Evolutionary conservation across 768 basidiomycete species (phyloP), one percentile per base, ranked within the genome.

Genomic region (Hortiboletus campestris): DNA sequence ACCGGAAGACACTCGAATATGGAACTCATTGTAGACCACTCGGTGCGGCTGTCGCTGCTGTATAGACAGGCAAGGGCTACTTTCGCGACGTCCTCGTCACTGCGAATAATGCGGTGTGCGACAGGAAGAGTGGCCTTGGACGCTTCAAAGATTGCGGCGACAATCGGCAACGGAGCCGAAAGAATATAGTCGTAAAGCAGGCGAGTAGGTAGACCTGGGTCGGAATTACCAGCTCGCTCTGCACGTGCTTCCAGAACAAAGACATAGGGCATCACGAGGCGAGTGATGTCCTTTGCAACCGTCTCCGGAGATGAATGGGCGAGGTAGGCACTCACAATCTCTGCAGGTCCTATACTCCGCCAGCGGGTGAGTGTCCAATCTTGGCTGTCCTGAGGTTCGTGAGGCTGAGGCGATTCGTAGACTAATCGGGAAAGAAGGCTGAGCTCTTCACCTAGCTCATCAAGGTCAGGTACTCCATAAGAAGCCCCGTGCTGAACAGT

Each of bases 1-100:
- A 88, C 96, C 0, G 96, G 96, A 32, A 98, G 78, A 67, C 95
- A 99, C 68, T 99, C 96, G 69, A 99, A 98, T 48, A 99, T 91
- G 32, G 78, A 76, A 60, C 88, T 91, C 94, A 97, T 98, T 5
- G 77, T 85, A 1, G 84, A 66, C 92, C 91, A 96, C 60, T 86
- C 80, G 55, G 84, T 77, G 34, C 86, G 72, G 52, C 80, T 81
- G 56, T 84, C 80, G 63, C 83, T 89, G 14, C 94, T 94, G 59
- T 99, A 99, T 22, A 98, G 72, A 63, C 87, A 88, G 8, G 94
- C 88, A 13, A 98, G 83, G 4, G 95, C 94, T 14, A 98, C 71
- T 12, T 89, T 82, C 14, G 85, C 92, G 67, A 95, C 83, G 61
- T 93, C 91, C 63, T 89, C 84, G 62, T 98, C 92, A 52, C 84